Base-by-base conservation (phyloP, 164 flowering plant species). In the Paratinospora sagittata region DNA sequence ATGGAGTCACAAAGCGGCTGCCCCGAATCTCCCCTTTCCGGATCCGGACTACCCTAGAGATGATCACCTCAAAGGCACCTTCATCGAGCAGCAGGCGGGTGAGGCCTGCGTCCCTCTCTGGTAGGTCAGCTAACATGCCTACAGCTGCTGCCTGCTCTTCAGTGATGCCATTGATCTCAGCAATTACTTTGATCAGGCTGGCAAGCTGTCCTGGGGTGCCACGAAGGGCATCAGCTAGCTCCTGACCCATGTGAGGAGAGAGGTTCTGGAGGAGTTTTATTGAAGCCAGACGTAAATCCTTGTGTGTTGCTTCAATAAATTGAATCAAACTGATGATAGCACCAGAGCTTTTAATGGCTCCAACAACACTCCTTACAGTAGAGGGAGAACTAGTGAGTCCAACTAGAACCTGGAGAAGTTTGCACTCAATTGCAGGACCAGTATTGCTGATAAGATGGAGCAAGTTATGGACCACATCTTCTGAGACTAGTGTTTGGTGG, bases 401-500 rank as follows among this genome's bases (percentile, higher is more conserved):
- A 58, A 92, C 98, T 72, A 95, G 97, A 70, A 95, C 95, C 80
- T 91, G 96, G 21, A 95, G 85, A 72, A 95, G 98, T 86, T 93
- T 91, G 82, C 94, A 88, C 83, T 85, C 98, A 69, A 92, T 92
- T 49, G 91, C 81, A 34, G 99, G 99, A 69, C 99, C 98, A 11
- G 99, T 93, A 80, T 95, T 95, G 82, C 97, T 95, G 65, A 95
- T 95, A 60, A 95, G 94, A 75, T 88, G 92, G 66, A 95, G 90
- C 36, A 95, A 86, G 70, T 87, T 90, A 68, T 90, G 95, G 47
- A 95, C 77, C 37, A 84, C 83, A 62, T 87, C 93, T 78, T 95
- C 96, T 0, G 99, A 95, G 57, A 95, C 95, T 16, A 95, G 85
- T 24, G 96, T 92, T 76, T 86, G 93, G 72, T 85, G 80, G 57